Base-by-base conservation (phyloP, 345 rosid genomes). In the Heritiera littoralis region DNA sequence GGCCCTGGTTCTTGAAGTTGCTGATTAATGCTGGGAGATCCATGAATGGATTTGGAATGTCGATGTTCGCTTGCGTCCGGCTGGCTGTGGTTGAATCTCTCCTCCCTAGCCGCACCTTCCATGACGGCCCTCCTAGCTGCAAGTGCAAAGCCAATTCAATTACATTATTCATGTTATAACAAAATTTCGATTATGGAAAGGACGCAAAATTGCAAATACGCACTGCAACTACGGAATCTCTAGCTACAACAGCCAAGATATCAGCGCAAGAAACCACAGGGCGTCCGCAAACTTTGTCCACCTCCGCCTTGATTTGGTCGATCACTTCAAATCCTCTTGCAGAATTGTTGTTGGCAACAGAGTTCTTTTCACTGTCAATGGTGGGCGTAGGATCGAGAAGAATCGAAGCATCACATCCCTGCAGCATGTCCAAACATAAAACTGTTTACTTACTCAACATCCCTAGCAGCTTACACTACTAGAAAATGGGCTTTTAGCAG, bases 361-460 rank as follows among this genome's bases (percentile, higher is more conserved):
- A 88, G 43, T 80, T 78, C 82, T 91, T 90, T 81, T 92, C 94
- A 35, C 90, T 89, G 40, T 75, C 86, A 3, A 88, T 83, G 7
- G 85, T 85, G 8, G 92, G 32, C 0, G 92, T 80, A 40, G 83
- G 63, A 81, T 92, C 95, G 52, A 92, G 75, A 71, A 91, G 89
- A 81, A 88, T 72, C n/a, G 93, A 92, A 0, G 84, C 95, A 48
- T 92, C 97, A 74, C 97, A 92, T 17, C 97, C 97, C 94, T 90
- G 32, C 28, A 55, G 32, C 28, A 55, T 32, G 38, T 1, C 69
- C 12, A 54, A 68, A 67, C 9, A 8, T 9, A 41, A 43, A 35
- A 45, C 4, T 1, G 7, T 12, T 28, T 0, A 15, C 18, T 1
- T 35, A 35, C 38, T 32, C 10, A 7, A 41, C 1, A 0, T 35